Conservation (phyloP, 2,329 filamentous ascomycete species). For the Fusarium sublunatum region DNA sequence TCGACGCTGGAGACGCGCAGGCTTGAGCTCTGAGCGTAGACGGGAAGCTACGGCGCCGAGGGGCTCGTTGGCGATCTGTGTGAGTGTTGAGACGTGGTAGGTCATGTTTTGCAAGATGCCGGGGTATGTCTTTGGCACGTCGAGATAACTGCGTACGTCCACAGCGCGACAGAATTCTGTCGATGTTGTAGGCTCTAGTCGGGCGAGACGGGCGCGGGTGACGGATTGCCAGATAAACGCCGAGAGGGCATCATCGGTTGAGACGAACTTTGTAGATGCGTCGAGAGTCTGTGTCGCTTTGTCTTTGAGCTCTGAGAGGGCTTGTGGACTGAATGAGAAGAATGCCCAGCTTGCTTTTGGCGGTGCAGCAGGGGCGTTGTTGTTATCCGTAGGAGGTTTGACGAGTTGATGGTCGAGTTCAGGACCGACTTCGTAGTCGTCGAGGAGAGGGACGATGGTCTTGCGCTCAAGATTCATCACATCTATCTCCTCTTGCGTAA, state of each 20-base stretch:
- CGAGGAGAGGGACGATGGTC: slow-evolving; percentile 54
- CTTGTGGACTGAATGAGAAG: slow-evolving; percentile 55
- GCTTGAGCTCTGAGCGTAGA: slow-evolving; percentile 55
- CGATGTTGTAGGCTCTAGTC: slow-evolving; percentile 41
- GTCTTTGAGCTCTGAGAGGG: slow-evolving; percentile 56
- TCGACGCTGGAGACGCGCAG: slow-evolving; percentile 49
- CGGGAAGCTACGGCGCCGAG: slow-evolving; percentile 53
- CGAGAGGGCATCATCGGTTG: slow-evolving; percentile 65
- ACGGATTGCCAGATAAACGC: slow-evolving; percentile 63
- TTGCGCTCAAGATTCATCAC: slow-evolving; percentile 56
- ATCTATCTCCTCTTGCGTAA: slow-evolving; percentile 57
- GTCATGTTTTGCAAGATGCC: slow-evolving; percentile 62
- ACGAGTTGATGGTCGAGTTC: slow-evolving; percentile 53
- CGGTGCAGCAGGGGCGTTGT: slow-evolving; percentile 3
- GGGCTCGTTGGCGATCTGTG: slow-evolving; percentile 45
- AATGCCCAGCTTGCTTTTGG: slow-evolving; percentile 56
- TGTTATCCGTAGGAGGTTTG: slow-evolving; percentile 35
- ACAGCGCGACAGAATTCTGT: slow-evolving; percentile 60
- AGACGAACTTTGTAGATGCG: slow-evolving; percentile 52
- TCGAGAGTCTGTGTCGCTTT: slow-evolving; percentile 45
- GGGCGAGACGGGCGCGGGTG: slow-evolving; percentile 53
- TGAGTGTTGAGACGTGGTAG: slow-evolving; percentile 50
- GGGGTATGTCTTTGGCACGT: slow-evolving; percentile 57
- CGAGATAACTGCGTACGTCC: slow-evolving; percentile 58
- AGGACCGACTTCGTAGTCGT: slow-evolving; percentile 50